Conservation (phyloP, 495 filamentous ascomycete species). For the Penicillium psychrofluorescens region DNA sequence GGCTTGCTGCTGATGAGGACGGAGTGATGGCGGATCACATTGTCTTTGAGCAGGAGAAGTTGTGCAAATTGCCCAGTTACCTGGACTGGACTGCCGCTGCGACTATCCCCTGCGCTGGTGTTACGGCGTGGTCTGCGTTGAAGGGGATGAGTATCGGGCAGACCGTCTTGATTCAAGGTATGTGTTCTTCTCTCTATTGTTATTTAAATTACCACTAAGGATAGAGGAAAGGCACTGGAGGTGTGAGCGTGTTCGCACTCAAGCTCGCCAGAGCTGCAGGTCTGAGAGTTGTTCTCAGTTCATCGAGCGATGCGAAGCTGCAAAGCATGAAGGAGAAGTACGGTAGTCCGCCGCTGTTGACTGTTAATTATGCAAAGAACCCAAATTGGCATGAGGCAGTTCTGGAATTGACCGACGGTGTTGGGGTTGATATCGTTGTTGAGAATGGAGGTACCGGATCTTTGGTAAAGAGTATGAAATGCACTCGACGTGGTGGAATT, state of each 20-base stretch:
- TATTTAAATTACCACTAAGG: background rate
- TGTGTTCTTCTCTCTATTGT: background rate
- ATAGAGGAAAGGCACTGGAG: constrained; percentile 22
- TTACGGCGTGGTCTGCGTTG: constrained; percentile 34
- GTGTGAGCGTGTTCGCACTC: constrained; percentile 26
- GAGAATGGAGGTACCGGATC: constrained; percentile 28
- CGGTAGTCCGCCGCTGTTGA: constrained; percentile 12
- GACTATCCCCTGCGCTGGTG: constrained; percentile 29
- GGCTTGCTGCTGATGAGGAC: constrained; percentile 30
- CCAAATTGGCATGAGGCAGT: constrained; percentile 30
- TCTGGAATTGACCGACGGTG: constrained; percentile 21
- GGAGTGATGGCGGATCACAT: constrained; percentile 28
- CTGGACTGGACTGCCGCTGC: constrained; percentile 23
- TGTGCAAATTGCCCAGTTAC: constrained; percentile 21
- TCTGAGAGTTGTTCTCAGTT: constrained; percentile 24
- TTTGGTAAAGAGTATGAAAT: constrained; percentile 27
- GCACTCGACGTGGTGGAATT: constrained; percentile 25
- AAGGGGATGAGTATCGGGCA: constrained; percentile 22
- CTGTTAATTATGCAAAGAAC: constrained; percentile 25
- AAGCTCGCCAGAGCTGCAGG: constrained; percentile 27
- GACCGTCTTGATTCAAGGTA: constrained; percentile 36
- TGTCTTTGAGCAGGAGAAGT: constrained; percentile 21
- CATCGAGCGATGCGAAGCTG: constrained; percentile 29
- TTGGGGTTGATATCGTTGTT: constrained; percentile 33
- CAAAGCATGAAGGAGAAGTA: constrained; percentile 11